Conservation (phyloP, 2,329 filamentous ascomycete genomes). For the Beauveria sp. region DNA sequence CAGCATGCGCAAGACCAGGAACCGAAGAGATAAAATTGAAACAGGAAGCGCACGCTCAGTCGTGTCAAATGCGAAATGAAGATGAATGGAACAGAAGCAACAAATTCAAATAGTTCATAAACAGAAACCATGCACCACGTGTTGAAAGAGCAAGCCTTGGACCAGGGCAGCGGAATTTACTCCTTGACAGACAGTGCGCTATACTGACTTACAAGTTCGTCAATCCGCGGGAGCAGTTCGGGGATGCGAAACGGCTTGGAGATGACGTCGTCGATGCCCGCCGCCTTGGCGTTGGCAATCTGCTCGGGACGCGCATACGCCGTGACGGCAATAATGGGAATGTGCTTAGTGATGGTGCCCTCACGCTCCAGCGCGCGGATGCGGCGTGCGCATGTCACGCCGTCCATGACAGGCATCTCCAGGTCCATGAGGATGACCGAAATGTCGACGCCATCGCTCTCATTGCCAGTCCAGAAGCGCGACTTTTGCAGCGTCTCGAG, state of each 20-base stretch:
- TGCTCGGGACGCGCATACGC: conserved; percentile 72
- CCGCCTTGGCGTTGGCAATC: conserved; percentile 60
- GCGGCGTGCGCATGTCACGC: conserved; percentile 61
- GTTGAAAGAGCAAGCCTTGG: neutral
- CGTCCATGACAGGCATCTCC: conserved; percentile 81
- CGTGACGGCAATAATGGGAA: conserved; percentile 78
- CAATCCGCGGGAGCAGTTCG: conserved; percentile 62
- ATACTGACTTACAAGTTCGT: conserved; percentile 43
- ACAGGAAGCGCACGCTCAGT: neutral
- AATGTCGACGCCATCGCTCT: conserved; percentile 43
- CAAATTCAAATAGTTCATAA: neutral
- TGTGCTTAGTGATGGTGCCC: conserved; percentile 53
- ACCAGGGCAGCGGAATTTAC: neutral
- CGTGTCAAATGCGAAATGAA: neutral
- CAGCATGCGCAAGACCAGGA: neutral
- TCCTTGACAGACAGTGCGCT: conserved; percentile 11
- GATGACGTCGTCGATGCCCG: conserved; percentile 72
- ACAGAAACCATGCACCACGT: neutral
- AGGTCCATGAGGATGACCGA: conserved; percentile 72
- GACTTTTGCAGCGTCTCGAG: conserved; percentile 50
- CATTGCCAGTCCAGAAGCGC: conserved; percentile 46
- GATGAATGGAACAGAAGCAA: neutral
- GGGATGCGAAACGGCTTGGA: conserved; percentile 73
- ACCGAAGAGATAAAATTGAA: neutral
- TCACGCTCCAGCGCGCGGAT: conserved; percentile 62